Evolutionary conservation across 2,329 filamentous ascomycete genomes (phyloP).

Genomic region (Penicillium psychrosexuale): DNA sequence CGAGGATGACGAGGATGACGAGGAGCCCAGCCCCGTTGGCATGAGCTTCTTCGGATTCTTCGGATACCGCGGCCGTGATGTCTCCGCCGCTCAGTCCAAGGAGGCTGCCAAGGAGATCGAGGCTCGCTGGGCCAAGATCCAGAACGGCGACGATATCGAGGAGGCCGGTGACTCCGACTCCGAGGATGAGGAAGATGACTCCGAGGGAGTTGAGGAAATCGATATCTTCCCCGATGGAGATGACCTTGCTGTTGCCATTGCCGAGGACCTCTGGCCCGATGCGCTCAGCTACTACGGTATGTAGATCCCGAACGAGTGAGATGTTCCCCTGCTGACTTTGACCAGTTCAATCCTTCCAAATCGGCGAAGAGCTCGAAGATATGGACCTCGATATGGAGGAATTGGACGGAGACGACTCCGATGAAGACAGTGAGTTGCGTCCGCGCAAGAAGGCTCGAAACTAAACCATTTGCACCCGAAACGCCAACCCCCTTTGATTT

Average conservation of each 20-base stretch:
- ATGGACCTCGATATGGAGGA: slow-evolving; percentile 61
- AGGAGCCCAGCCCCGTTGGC: slow-evolving; percentile 55
- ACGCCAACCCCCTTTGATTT: slow-evolving; percentile 17
- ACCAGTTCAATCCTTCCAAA: slow-evolving; percentile 66
- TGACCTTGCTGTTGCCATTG: slow-evolving; percentile 73
- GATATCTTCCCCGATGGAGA: slow-evolving; percentile 90
- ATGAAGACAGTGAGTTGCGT: slow-evolving; percentile 50
- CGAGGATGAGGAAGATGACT: slow-evolving; percentile 56
- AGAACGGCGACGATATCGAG: slow-evolving; percentile 52
- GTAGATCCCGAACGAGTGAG: slow-evolving; percentile 36
- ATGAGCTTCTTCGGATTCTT: slow-evolving; percentile 89
- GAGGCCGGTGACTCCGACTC: slow-evolving; percentile 42
- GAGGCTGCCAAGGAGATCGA: slow-evolving; percentile 60
- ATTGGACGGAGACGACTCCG: slow-evolving; percentile 44
- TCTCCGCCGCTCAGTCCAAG: slow-evolving; percentile 69
- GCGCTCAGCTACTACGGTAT: slow-evolving; percentile 89
- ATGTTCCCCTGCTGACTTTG: slow-evolving; percentile 36
- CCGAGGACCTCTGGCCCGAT: slow-evolving; percentile 84
- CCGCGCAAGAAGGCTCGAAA: slow-evolving; percentile 45
- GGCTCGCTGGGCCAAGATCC: slow-evolving; percentile 53
- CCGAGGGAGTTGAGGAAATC: slow-evolving; percentile 63
- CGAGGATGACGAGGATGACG: slow-evolving; percentile 31
- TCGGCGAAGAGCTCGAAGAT: slow-evolving; percentile 60
- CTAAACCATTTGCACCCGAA: slow-evolving; percentile 24
- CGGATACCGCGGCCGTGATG: slow-evolving; percentile 67